Percentiles rank a stretch among this genome's conserved stretches.
These are phyloP conservation scores for Rubroboletus pulcherrimus DNA, from an alignment of 768 basidiomycete genomes.

Conservation along the genomic window DNA sequence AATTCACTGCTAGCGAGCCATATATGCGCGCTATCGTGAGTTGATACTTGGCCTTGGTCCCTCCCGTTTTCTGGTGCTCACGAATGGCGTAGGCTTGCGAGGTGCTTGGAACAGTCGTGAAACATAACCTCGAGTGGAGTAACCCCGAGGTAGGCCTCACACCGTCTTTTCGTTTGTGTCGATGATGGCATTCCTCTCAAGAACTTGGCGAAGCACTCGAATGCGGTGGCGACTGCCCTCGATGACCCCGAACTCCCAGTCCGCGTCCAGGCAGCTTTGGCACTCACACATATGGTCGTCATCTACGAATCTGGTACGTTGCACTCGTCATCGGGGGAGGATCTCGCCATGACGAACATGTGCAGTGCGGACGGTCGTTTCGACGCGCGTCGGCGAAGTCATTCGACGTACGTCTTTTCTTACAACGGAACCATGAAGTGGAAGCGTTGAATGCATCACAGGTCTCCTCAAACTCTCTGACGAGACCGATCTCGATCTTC, in stretches of 20 bases:
- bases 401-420: constrained; percentile 58
- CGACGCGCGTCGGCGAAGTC: constrained; percentile 79
- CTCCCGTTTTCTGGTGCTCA: neutral
- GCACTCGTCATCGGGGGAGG: neutral
- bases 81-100: constrained; percentile 62
- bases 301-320: constrained; percentile 57
- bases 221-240: constrained; percentile 59
- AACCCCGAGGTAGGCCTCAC: constrained; percentile 49
- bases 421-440: neutral
- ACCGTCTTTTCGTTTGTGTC: neutral
- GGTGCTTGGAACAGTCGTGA: constrained; percentile 71
- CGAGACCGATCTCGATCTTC: constrained; percentile 83
- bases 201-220: constrained; percentile 63
- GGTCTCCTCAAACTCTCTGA: constrained; percentile 88
- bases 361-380: constrained; percentile 63
- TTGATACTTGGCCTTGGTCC: constrained; percentile 9
- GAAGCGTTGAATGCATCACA: constrained; percentile 25
- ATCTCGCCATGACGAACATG: neutral
- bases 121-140: constrained; percentile 63
- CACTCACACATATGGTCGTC: constrained; percentile 72
- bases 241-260: constrained; percentile 82
- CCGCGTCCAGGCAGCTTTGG: constrained; percentile 76
- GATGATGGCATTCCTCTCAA: constrained; percentile 24
- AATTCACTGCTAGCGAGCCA: constrained; percentile 60
- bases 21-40: constrained; percentile 77